These are phyloP conservation scores for Aspergillus funiculosus DNA, from an alignment of 495 filamentous ascomycete species.

Conservation along the genomic window DNA sequence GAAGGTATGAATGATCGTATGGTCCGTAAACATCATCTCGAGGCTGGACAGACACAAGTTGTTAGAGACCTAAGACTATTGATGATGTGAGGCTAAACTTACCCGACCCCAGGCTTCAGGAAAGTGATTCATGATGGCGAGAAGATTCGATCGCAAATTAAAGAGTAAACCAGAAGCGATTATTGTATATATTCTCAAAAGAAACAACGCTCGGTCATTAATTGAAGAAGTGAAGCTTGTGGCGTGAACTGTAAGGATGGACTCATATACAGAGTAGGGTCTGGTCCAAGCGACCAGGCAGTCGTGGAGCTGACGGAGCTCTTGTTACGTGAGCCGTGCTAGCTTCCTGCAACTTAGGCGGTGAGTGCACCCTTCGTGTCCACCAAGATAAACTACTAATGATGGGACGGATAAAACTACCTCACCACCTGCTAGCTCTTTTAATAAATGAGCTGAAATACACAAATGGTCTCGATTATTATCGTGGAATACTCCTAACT, in stretches of 20 bases:
- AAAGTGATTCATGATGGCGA: slow-evolving; percentile 76
- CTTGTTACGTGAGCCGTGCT: slow-evolving; percentile 24
- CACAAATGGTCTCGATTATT: no score
- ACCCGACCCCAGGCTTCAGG: slow-evolving; percentile 96
- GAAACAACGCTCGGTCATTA: background rate
- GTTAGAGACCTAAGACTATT: slow-evolving; percentile 28
- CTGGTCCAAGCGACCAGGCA: slow-evolving; percentile 17
- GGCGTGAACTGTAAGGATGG: background rate
- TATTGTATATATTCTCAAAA: background rate
- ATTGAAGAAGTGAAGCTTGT: background rate
- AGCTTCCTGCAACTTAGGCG: slow-evolving; percentile 11
- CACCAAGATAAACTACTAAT: background rate
- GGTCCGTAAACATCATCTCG: slow-evolving; percentile 92
- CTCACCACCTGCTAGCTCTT: no score
- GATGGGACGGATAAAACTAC: no score
- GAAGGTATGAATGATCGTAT: slow-evolving; percentile 82
- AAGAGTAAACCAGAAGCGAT: background rate
- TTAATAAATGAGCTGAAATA: no score
- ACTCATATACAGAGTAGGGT: background rate
- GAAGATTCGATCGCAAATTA: background rate
- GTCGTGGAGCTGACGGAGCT: slow-evolving; percentile 43
- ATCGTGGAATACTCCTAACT: no score
- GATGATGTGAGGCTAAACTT: slow-evolving; percentile 31
- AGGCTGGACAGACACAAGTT: slow-evolving; percentile 51
- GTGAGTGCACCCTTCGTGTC: slow-evolving; percentile 10